Evolutionary conservation across 768 basidiomycete genomes (phyloP).

Genomic region (Auricularia cornea): DNA sequence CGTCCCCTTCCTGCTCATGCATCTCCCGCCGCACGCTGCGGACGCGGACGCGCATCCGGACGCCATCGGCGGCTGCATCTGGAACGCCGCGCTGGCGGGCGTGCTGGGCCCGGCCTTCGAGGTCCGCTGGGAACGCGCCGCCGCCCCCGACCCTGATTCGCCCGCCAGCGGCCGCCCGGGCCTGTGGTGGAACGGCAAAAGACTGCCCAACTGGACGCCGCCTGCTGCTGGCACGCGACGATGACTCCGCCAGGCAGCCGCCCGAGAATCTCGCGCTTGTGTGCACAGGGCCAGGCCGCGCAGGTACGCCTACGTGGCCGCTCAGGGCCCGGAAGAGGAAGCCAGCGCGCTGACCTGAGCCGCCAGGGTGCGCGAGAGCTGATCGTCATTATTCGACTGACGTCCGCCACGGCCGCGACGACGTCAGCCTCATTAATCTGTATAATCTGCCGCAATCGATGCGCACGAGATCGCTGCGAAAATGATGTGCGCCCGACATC

Average conservation of each 20-base stretch:
- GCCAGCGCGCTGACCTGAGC: neutral
- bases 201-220: slow-evolving; percentile 14
- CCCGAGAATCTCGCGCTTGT: neutral
- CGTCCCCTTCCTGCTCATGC: slow-evolving; percentile 71
- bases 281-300: neutral
- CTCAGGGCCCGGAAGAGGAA: neutral
- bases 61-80: slow-evolving; percentile 44
- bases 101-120: slow-evolving; percentile 54
- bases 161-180: slow-evolving; percentile 32
- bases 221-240: neutral
- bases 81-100: slow-evolving; percentile 64
- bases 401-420: no score
- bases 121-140: slow-evolving; percentile 52
- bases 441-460: no score
- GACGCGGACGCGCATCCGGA: slow-evolving; percentile 13
- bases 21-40: slow-evolving; percentile 46
- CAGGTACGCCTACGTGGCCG: neutral
- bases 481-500: no score
- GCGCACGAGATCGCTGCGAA: no score
- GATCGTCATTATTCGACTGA: no score
- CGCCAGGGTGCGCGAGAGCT: neutral
- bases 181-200: slow-evolving; percentile 34
- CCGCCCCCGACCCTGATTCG: slow-evolving; percentile 3
- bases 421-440: no score
- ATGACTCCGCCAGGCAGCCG: neutral